A percentile compares a stretch with the other conserved stretches of the same genome.
These are phyloP conservation scores for Pichia terricola DNA, from an alignment of 1,139 yeast species.

Conservation along the genomic window DNA sequence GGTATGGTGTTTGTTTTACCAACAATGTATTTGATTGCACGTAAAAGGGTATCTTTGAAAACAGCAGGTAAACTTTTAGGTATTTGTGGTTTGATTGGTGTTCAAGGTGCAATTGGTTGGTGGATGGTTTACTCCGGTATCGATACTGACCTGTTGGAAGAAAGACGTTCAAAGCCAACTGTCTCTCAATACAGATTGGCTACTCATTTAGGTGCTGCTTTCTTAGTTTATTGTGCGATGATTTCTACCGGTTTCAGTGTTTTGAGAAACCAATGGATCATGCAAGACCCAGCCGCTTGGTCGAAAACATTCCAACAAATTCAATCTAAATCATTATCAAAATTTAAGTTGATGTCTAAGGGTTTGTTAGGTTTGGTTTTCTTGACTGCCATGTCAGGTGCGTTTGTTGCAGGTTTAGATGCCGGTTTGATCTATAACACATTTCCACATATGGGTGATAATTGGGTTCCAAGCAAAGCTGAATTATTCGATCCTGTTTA, in stretches of 20 bases:
- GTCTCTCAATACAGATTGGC: slow-evolving; percentile 94
- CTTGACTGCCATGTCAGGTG: slow-evolving; percentile 91
- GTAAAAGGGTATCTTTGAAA: slow-evolving; percentile 57
- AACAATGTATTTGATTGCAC: slow-evolving; percentile 67
- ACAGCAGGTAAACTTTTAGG: slow-evolving; percentile 63
- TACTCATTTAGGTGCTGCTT: slow-evolving; percentile 91
- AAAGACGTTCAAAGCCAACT: slow-evolving; percentile 82
- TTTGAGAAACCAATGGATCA: slow-evolving; percentile 65
- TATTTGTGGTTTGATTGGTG: slow-evolving; percentile 68
- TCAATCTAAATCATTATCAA: slow-evolving; percentile 46
- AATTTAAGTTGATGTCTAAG: slow-evolving; percentile 44
- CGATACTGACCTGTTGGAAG: slow-evolving; percentile 69
- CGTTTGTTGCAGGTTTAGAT: slow-evolving; percentile 95
- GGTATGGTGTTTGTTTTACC: slow-evolving; percentile 80
- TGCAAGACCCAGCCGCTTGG: slow-evolving; percentile 47
- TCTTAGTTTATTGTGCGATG: slow-evolving; percentile 79
- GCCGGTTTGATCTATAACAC: slow-evolving; percentile 95
- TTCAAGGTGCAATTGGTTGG: slow-evolving; percentile 98
- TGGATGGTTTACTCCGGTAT: slow-evolving; percentile 99
- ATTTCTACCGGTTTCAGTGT: slow-evolving; percentile 83
- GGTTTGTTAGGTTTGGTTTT: slow-evolving; percentile 63
- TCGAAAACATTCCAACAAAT: slow-evolving; percentile 44
- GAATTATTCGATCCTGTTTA: slow-evolving; percentile 76
- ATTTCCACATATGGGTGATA: slow-evolving; percentile 93
- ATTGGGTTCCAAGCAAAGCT: slow-evolving; percentile 54